Conservation (phyloP, 2,329 filamentous ascomycete genomes). For the Gnomoniopsis sp. region DNA sequence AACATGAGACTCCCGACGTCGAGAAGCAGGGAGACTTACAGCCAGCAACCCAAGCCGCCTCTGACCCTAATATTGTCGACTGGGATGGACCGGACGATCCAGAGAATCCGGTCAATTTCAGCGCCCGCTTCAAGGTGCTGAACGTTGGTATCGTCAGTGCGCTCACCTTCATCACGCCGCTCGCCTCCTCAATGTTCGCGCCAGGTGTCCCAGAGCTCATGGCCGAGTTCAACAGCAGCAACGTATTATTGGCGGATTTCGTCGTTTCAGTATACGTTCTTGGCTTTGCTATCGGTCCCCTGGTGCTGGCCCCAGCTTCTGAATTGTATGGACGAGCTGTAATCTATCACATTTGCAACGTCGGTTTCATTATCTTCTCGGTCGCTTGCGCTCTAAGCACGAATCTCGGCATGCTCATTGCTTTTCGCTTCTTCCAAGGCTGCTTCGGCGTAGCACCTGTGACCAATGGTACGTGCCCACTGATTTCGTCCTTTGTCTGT, state of each 20-base stretch:
- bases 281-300: conserved; percentile 31
- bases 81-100: conserved; percentile 59
- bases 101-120: conserved; percentile 60
- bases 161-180: conserved; percentile 37
- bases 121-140: conserved; percentile 30
- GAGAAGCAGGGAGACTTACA: too few relatives aligned
- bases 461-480: too few relatives aligned
- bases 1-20: too few relatives aligned
- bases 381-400: conserved; percentile 35
- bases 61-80: too few relatives aligned
- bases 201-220: conserved; percentile 63
- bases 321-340: conserved; percentile 37
- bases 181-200: conserved; percentile 54
- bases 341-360: conserved; percentile 39
- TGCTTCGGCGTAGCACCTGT: conserved; percentile 49
- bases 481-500: too few relatives aligned
- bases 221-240: conserved; percentile 54
- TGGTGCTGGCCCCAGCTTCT: conserved; percentile 41
- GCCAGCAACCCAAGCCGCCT: too few relatives aligned
- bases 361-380: conserved; percentile 35
- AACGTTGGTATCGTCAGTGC: conserved; percentile 35
- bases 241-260: conserved; percentile 53
- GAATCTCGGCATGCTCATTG: conserved; percentile 37
- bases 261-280: conserved; percentile 67
- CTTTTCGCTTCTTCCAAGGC: conserved; percentile 50